Percentiles rank a stretch among this genome's conserved stretches.
phyloP scores from a whole-genome alignment of 2,329 filamentous ascomycete species.

The Aspergillus sp. region DNA sequence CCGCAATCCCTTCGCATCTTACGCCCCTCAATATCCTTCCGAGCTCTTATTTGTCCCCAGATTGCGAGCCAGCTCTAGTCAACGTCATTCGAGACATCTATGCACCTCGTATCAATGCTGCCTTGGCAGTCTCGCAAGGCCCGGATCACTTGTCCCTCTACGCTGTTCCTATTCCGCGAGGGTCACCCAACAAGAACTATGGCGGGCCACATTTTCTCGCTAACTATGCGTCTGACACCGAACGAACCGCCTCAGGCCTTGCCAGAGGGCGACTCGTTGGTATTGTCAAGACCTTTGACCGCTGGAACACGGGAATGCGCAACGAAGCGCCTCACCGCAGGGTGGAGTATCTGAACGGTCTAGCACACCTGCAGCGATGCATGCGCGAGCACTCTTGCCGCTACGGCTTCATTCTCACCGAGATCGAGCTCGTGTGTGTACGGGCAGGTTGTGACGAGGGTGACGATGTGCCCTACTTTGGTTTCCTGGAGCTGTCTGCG shows the following conservation, averaged over 20 bases:
- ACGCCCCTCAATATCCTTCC: conserved; percentile 36
- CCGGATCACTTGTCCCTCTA: conserved; percentile 58
- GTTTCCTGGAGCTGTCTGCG: conserved; percentile 75
- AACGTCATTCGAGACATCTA: conserved; percentile 76
- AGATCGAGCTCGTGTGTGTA: conserved; percentile 90
- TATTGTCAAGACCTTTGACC: conserved; percentile 87
- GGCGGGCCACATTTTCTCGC: conserved; percentile 56
- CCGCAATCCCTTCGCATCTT: conserved; percentile 57
- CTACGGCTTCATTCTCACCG: conserved; percentile 94
- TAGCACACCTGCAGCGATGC: conserved; percentile 81
- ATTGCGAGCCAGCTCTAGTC: conserved; percentile 76
- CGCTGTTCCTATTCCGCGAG: conserved; percentile 40
- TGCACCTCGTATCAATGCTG: conserved; percentile 82
- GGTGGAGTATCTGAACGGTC: conserved; percentile 83
- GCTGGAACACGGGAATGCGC: conserved; percentile 95
- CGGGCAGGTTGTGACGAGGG: conserved; percentile 69
- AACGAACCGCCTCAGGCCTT: conserved; percentile 51
- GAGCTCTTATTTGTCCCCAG: conserved; percentile 64
- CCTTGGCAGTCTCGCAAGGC: conserved; percentile 73
- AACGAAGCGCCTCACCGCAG: conserved; percentile 80
- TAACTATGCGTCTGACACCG: conserved; percentile 56
- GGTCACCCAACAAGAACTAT: conserved; percentile 41
- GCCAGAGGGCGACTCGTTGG: conserved; percentile 70
- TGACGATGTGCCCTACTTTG: conserved; percentile 73
- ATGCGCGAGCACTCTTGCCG: conserved; percentile 93